Conservation (phyloP, 176 grass and related monocot genomes). For the Cocos nucifera region DNA sequence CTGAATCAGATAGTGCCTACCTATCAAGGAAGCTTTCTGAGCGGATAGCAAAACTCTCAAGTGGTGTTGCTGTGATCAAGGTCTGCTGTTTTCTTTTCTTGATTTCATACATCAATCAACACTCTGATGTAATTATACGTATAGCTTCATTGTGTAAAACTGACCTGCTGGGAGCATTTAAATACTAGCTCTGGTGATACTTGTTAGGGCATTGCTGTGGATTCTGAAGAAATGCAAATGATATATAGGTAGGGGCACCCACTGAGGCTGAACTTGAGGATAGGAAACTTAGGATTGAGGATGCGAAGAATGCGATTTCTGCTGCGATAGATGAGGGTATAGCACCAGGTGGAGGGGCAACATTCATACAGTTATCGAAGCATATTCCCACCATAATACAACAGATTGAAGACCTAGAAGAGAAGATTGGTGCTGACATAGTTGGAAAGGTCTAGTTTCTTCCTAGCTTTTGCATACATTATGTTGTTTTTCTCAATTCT, state of each 20-base stretch:
- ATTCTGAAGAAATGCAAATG: constrained; percentile 23
- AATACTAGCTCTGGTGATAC: not conserved
- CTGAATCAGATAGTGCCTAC: constrained; percentile 45
- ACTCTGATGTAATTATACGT: too few relatives aligned
- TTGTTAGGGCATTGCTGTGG: constrained; percentile 4
- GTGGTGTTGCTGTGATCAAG: constrained; percentile 85
- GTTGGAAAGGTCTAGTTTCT: constrained; percentile 65
- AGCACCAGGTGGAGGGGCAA: constrained; percentile 67
- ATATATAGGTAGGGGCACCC: constrained; percentile 72
- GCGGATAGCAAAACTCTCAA: constrained; percentile 84
- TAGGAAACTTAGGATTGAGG: constrained; percentile 85
- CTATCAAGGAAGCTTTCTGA: constrained; percentile 55
- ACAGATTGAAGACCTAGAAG: constrained; percentile 56
- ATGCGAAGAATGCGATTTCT: constrained; percentile 96
- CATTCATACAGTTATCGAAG: constrained; percentile 72
- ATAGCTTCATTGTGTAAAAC: too few relatives aligned
- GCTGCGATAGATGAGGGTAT: constrained; percentile 90
- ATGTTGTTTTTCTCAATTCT: too few relatives aligned
- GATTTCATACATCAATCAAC: not conserved
- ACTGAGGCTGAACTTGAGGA: constrained; percentile 96
- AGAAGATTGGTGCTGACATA: constrained; percentile 85
- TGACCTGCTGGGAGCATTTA: not conserved
- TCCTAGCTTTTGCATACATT: not conserved
- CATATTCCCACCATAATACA: constrained; percentile 56
- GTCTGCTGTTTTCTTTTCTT: constrained; percentile 15